These are phyloP conservation scores for Astrothelium subdiscretum DNA, from an alignment of 495 filamentous ascomycete genomes.

Conservation along the genomic window DNA sequence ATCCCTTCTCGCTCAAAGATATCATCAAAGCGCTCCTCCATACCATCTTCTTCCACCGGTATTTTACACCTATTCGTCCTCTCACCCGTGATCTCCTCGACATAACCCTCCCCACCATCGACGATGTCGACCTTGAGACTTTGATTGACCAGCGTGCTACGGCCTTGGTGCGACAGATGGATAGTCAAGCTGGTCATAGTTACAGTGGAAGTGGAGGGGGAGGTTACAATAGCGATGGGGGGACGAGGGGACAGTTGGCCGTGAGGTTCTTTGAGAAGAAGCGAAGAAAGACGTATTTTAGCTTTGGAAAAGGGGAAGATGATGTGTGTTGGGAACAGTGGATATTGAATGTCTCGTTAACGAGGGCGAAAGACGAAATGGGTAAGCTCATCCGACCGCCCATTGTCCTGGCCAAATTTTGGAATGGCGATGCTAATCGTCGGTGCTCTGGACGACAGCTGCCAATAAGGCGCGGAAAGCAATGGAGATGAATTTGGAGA, in stretches of 20 bases:
- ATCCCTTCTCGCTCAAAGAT: conserved; percentile 56
- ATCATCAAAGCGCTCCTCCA: conserved; percentile 90
- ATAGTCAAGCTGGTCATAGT: conserved; percentile 7
- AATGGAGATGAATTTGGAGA: conserved; percentile 76
- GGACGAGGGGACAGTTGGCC: conserved; percentile 63
- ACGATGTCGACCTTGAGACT: conserved; percentile 81
- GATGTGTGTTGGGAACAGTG: conserved; percentile 96
- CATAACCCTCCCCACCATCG: conserved; percentile 77
- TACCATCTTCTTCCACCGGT: conserved; percentile 98
- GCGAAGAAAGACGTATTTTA: conserved; percentile 55
- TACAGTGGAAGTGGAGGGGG: not conserved
- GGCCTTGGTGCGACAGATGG: conserved; percentile 54
- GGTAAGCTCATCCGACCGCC: conserved; percentile 42
- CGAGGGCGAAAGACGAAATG: conserved; percentile 75
- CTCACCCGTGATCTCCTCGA: conserved; percentile 82
- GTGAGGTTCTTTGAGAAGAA: conserved; percentile 95
- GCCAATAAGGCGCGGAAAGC: conserved; percentile 61
- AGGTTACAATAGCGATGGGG: conserved; percentile 9
- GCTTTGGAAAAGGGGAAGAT: conserved; percentile 75
- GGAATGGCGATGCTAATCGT: not conserved
- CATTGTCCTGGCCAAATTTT: not conserved
- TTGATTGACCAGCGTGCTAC: conserved; percentile 80
- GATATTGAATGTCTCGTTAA: conserved; percentile 83
- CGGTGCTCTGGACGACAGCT: conserved; percentile 1
- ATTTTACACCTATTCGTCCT: conserved; percentile 80